Base-by-base conservation (phyloP, 495 filamentous ascomycete genomes). In the Jackrogersella minutella region DNA sequence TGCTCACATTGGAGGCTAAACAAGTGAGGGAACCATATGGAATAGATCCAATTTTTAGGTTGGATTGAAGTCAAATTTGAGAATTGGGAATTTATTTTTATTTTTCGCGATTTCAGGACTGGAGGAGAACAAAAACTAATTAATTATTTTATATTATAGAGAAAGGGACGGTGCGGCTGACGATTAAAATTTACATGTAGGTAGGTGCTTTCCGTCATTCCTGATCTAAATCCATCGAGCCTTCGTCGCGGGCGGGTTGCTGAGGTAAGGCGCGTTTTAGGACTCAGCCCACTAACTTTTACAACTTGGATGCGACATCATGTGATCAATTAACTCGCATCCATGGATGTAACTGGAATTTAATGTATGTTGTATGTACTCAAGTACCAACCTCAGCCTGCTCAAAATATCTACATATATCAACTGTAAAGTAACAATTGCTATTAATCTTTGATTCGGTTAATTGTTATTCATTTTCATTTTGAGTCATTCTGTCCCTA, bases 261-360 rank as follows among this genome's bases (percentile, higher is more conserved):
- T 22, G 26, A 19, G 33, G 54, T 66, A 58, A 57, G 62, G 62
- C 62, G 62, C 66, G 43, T 58, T 34, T n/a, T 3, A 62, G 19
- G 41, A 50, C 7, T 28, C 41, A 47, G 6, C 53, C 47, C 49
- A 14, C 66, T 60, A 57, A 57, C 56, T 53, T 47, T 14, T 14
- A 1, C n/a, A 3, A 14, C n/a, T 41, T 21, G 17, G 54, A 56
- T 66, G 55, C 67, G 67, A 49, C 22, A 62, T 70, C 67, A 70
- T 60, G 61, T 70, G 67, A 66, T 54, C 62, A 62, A 70, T 70
- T 70, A 70, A 59, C 67, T 53, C 46, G 28, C 37, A 46, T 34
- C n/a, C n/a, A n/a, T n/a, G n/a, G n/a, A n/a, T n/a, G n/a, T n/a
- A n/a, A n/a, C n/a, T n/a, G n/a, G n/a, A n/a, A 1, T n/a, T 44